Evolutionary conservation across 352 stramenopile genomes (phyloP).

Genomic region (Pythium sp.): DNA sequence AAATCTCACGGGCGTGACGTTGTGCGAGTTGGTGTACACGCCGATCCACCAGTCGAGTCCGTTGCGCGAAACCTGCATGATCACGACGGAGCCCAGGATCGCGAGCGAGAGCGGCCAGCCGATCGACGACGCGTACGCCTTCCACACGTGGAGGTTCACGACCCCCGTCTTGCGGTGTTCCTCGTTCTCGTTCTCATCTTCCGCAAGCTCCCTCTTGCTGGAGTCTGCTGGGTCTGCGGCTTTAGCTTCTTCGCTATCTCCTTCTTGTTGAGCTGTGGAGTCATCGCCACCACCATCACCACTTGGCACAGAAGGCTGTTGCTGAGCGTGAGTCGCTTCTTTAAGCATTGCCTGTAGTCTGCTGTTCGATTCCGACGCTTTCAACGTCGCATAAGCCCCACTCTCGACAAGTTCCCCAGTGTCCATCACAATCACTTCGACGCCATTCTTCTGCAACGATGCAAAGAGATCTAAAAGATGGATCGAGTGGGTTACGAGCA

Average conservation of each 20-base stretch:
- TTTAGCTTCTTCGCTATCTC: neutral
- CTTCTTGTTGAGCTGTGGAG: neutral
- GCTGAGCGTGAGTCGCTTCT: slow-evolving; percentile 4
- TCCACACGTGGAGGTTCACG: slow-evolving; percentile 61
- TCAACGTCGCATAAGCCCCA: slow-evolving; percentile 29
- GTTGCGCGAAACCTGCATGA: slow-evolving; percentile 83
- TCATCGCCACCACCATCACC: neutral
- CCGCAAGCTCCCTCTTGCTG: neutral
- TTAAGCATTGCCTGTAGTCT: slow-evolving; percentile 29
- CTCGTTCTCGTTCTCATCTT: slow-evolving; percentile 4
- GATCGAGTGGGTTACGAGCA: slow-evolving; percentile 79
- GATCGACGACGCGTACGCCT: slow-evolving; percentile 49
- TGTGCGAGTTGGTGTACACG: slow-evolving; percentile 65
- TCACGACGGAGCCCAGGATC: slow-evolving; percentile 46
- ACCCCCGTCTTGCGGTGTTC: slow-evolving; percentile 64
- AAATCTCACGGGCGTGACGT: slow-evolving; percentile 47
- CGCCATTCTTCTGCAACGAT: slow-evolving; percentile 17
- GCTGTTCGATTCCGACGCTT: slow-evolving; percentile 18
- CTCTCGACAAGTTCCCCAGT: slow-evolving; percentile 51
- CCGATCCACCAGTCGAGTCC: slow-evolving; percentile 84
- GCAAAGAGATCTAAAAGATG: slow-evolving; percentile 61
- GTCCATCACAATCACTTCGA: slow-evolving; percentile 55
- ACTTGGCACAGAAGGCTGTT: neutral
- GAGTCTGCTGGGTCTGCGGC: neutral
- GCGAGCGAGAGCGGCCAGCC: slow-evolving; percentile 40